Base-by-base conservation (phyloP, 2,329 filamentous ascomycete species). In the Calonectria multiphialidica region DNA sequence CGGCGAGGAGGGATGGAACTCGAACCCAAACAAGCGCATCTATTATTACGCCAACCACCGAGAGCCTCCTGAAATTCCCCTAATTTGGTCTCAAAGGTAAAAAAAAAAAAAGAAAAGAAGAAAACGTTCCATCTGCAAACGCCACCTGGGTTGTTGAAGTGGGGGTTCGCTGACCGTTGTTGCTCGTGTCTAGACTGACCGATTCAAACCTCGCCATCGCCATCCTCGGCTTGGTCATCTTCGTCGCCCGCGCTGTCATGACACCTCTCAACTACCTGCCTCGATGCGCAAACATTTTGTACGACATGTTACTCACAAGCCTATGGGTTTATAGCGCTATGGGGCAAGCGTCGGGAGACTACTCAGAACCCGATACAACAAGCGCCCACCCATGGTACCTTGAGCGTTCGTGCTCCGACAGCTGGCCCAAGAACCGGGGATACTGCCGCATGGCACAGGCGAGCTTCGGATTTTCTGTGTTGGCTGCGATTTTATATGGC, bases 1-100 rank as follows among this genome's bases (percentile, higher is more conserved):
- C 15, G 78, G 78, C 35, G 76, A 74, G 25, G 66, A 79, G n/a
- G 78, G 79, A 16, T 82, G 77, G 76, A 82, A 78, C 71, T 82
- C 80, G 42, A 79, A 80, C 42, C 81, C 80, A 4, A 78, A 78
- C 3, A 35, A 75, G 44, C 70, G 79, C 47, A 80, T 80, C 7
- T 82, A 81, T 68, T 81, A 73, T 61, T 81, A 81, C 21, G 80
- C 81, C 33, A 81, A 82, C 74, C 73, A 80, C 30, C 71, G 73
- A n/a, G 79, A 81, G 44, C 77, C 75, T 18, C 79, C 81, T 7
- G 74, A 77, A 47, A 74, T 81, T 2, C 78, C 80, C 3, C 44
- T 77, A 12, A 75, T 81, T 21, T 81, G 81, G 78, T 76, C 74
- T 2, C 74, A 80, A 50, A 78, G 73, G 81, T 82, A 70, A 15